These are phyloP conservation scores for Carallia pectinifolia DNA, from an alignment of 345 rosid genomes.

Conservation along the genomic window DNA sequence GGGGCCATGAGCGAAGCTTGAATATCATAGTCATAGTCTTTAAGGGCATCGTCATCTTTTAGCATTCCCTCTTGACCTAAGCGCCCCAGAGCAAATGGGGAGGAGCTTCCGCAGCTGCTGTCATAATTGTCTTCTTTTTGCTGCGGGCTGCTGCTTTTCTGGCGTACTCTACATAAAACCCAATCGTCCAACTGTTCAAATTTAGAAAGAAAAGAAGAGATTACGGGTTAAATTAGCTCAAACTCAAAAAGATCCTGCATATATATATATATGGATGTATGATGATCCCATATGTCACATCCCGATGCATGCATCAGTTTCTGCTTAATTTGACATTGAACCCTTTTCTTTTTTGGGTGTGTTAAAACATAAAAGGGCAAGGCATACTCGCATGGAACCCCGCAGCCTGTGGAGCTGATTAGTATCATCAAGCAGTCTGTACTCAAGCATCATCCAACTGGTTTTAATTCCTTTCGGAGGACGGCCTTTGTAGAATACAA, in stretches of 20 bases:
- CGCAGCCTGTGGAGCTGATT: constrained; percentile 23
- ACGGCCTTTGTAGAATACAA: constrained; percentile 38
- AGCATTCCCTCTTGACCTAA: constrained; percentile 18
- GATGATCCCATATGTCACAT: too few species aligned
- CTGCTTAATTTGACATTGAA: background rate
- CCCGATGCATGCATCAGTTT: too few species aligned
- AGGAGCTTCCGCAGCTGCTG: background rate
- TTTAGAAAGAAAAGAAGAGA: background rate
- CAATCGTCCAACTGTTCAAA: background rate
- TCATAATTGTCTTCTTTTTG: background rate
- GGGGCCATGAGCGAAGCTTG: constrained; percentile 19
- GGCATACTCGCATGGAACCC: constrained; percentile 46
- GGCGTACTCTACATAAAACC: background rate
- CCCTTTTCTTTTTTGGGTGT: background rate
- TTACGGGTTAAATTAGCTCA: background rate
- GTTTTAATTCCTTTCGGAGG: constrained; percentile 46
- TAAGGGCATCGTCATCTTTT: background rate
- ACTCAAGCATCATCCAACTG: constrained; percentile 45
- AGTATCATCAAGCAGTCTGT: constrained; percentile 33
- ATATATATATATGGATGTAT: too few species aligned
- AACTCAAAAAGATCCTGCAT: too few species aligned
- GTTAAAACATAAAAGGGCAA: too few species aligned
- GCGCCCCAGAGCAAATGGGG: background rate
- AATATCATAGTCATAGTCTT: constrained; percentile 11
- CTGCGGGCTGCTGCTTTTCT: background rate